phyloP scores from a whole-genome alignment of 805 yeast species.

The Isabelozyma heimii region DNA sequence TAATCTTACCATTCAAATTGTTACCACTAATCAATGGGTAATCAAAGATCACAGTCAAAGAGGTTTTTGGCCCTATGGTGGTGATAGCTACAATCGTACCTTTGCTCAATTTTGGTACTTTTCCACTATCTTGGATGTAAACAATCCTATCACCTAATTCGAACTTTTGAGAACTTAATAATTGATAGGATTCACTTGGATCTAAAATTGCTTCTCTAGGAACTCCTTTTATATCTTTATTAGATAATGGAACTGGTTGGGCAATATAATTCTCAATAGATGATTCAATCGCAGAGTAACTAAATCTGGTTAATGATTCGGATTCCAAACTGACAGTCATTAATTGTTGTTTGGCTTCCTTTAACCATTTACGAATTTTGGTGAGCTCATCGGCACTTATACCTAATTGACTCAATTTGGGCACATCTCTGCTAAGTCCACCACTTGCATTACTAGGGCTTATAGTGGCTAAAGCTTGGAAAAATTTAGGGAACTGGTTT shows the following conservation, averaged over 20 bases:
- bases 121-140: conserved; percentile 82
- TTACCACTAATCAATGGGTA: conserved; percentile 79
- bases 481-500: conserved; percentile 59
- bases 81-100: conserved; percentile 82
- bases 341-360: conserved; percentile 46
- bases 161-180: conserved; percentile 73
- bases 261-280: conserved; percentile 48
- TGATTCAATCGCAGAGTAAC: conserved; percentile 66
- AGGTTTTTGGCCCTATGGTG: conserved; percentile 57
- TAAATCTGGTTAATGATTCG: conserved; percentile 67
- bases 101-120: conserved; percentile 79
- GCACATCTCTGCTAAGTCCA: conserved; percentile 26
- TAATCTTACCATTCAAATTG: conserved; percentile 72
- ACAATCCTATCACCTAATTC: conserved; percentile 86
- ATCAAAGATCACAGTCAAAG: conserved; percentile 82
- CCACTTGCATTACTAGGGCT: conserved; percentile 4
- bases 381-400: conserved; percentile 43
- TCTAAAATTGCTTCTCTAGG: conserved; percentile 81
- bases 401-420: conserved; percentile 35
- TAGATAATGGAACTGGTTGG: conserved; percentile 42
- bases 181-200: conserved; percentile 68
- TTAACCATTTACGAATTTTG: conserved; percentile 46
- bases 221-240: conserved; percentile 69
- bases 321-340: conserved; percentile 71
- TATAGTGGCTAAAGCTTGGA: conserved; percentile 33